phyloP scores from a whole-genome alignment of 2,329 filamentous ascomycete species.

The Claviceps pazoutovae region DNA sequence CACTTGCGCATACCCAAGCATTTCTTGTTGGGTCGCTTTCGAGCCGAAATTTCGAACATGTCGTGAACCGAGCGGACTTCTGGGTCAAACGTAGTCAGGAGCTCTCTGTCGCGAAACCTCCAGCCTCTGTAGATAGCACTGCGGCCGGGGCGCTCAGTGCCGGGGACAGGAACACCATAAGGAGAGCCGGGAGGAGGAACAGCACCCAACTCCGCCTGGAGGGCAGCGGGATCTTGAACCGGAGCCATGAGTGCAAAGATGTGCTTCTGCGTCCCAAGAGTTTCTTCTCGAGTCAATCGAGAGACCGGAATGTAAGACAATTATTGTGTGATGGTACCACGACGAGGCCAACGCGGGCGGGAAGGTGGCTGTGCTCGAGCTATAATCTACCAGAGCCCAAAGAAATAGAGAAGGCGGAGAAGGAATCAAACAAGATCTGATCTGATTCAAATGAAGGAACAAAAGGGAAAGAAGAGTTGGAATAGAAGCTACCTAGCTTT shows the following conservation, averaged over 20 bases:
- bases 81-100: conserved; percentile 61
- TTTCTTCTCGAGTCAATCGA: conserved; percentile 5
- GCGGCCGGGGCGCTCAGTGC: conserved; percentile 58
- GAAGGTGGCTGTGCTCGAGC: too few species aligned
- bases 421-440: not conserved
- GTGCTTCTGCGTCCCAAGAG: not conserved
- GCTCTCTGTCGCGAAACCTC: conserved; percentile 54
- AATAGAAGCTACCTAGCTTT: not conserved
- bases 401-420: not conserved
- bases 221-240: conserved; percentile 21
- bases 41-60: conserved; percentile 57
- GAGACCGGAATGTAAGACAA: not conserved
- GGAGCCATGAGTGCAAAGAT: conserved; percentile 15
- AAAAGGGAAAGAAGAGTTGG: not conserved
- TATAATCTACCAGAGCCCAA: too few species aligned
- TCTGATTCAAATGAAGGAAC: not conserved
- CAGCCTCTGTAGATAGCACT: conserved; percentile 73
- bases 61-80: conserved; percentile 62
- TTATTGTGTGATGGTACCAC: not conserved
- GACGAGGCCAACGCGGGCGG: too few species aligned
- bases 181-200: conserved; percentile 61
- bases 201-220: conserved; percentile 38
- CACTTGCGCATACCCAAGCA: conserved; percentile 75
- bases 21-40: conserved; percentile 48
- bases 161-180: conserved; percentile 65